Evolutionary conservation across 2,329 filamentous ascomycete species (phyloP).

Genomic region (Xylariaceae sp.): DNA sequence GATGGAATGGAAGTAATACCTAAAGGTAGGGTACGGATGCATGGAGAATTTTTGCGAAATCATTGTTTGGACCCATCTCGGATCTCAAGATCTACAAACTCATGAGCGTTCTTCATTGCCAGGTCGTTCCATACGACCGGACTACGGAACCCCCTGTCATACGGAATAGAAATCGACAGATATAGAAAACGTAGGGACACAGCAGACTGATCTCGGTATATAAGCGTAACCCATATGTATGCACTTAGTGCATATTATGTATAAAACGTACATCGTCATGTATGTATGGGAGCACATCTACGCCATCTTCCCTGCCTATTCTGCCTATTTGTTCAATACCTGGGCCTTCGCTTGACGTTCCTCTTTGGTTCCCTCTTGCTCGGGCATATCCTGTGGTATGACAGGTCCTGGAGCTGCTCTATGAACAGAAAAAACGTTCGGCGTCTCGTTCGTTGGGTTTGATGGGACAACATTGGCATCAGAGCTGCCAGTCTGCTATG

Average conservation of each 20-base stretch:
- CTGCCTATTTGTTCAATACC: slow-evolving; percentile 55
- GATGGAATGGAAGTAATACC: too few relatives aligned
- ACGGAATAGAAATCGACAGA: too few relatives aligned
- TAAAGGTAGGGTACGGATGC: too few relatives aligned
- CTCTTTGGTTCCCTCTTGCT: slow-evolving; percentile 60
- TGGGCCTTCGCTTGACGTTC: slow-evolving; percentile 61
- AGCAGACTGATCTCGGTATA: neutral
- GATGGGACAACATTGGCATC: slow-evolving; percentile 36
- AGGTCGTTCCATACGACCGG: too few relatives aligned
- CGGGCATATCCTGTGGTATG: slow-evolving; percentile 48
- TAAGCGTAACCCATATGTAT: neutral
- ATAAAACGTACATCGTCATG: neutral
- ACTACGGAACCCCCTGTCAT: too few relatives aligned
- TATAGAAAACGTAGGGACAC: neutral
- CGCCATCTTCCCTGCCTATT: slow-evolving; percentile 31
- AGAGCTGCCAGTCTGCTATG: slow-evolving; percentile 28
- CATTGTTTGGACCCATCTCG: too few relatives aligned
- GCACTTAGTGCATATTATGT: neutral
- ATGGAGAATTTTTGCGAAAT: too few relatives aligned
- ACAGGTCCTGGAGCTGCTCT: slow-evolving; percentile 55
- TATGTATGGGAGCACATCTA: neutral
- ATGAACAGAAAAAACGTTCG: slow-evolving; percentile 41
- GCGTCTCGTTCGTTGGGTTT: slow-evolving; percentile 32
- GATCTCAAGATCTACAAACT: too few relatives aligned
- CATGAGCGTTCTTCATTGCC: too few relatives aligned